Evolutionary conservation across 495 filamentous ascomycete genomes (phyloP).

Genomic region (Penicillium odoratum): DNA sequence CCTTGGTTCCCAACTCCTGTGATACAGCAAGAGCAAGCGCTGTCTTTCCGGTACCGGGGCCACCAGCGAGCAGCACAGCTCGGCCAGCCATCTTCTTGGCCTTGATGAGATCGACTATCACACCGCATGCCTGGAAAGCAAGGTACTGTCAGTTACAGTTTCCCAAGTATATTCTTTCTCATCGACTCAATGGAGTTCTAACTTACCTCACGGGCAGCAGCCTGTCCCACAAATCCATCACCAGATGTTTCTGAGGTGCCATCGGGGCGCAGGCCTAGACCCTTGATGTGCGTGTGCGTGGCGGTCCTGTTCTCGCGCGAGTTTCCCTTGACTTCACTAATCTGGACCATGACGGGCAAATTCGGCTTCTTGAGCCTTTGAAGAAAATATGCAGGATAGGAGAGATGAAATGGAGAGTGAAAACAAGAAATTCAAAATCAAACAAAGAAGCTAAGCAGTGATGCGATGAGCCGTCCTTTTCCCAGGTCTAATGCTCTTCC

Average conservation of each 20-base stretch:
- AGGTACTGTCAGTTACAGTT: conserved; percentile 4
- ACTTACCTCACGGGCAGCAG: conserved; percentile 77
- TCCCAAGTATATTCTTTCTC: not conserved
- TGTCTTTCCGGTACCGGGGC: conserved; percentile 95
- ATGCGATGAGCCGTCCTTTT: conserved; percentile 13
- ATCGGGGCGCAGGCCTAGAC: conserved; percentile 79
- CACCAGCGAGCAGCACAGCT: conserved; percentile 87
- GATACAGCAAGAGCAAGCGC: conserved; percentile 91
- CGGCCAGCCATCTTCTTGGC: conserved; percentile 96
- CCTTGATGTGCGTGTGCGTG: conserved; percentile 95
- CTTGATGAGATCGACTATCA: conserved; percentile 92
- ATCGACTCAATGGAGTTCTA: conserved; percentile 10
- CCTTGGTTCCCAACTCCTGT: conserved; percentile 94
- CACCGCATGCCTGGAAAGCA: conserved; percentile 68
- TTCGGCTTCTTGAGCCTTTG: conserved; percentile 30
- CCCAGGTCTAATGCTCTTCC: conserved; percentile 28
- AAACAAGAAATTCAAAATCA: conserved; percentile 8
- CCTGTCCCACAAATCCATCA: conserved; percentile 87
- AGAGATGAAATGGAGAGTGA: not conserved
- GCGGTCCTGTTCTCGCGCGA: conserved; percentile 94
- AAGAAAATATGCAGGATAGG: not conserved
- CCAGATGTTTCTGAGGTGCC: conserved; percentile 75
- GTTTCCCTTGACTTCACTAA: conserved; percentile 94
- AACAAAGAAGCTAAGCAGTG: conserved; percentile 13
- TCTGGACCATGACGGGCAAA: conserved; percentile 73